Base-by-base conservation (phyloP, 2,329 filamentous ascomycete species). In the Beauveria medogensis region DNA sequence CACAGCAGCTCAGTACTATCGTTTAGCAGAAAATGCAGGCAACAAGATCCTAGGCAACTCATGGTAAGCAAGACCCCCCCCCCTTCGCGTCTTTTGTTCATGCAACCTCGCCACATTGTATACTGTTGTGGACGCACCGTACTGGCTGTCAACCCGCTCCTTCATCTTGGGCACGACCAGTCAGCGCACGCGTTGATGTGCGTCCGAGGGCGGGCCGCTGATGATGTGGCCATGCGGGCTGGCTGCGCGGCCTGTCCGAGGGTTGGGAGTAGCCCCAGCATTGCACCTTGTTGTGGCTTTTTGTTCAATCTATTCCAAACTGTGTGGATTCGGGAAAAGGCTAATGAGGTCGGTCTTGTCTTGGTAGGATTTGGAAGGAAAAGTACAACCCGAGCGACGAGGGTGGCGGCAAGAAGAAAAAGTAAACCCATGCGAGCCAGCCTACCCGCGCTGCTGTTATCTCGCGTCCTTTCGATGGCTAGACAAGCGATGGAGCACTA, bases 11-110 rank as follows among this genome's bases (percentile, higher is more conserved):
- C 90, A 89, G 75, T 97, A 97, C 77, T 91, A 96, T 74, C 90
- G 93, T 69, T 82, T 93, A 69, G 92, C 94, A 43, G 94, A 97
- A 77, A 82, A 90, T 70, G 90, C 87, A 71, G 93, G 93, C 55
- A 89, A 87, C 75, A 97, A 96, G 79, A 92, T 86, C 60, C 79
- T 97, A 65, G 94, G 94, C 64, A 97, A 97, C 78, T 89, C 90
- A 68, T 99, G 94, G 93, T 97, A 87, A 75, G 90, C 6, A 37
- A 9, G 26, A 16, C 30, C 8, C 2, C 6, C n/a, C 26, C 24
- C 7, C 18, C 30, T 14, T n/a, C 34, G 8, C 51, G 47, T 40
- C 28, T 37, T 47, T 26, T 5, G 34, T 6, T 6, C 9, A 24
- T 53, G 30, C 16, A n/a, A 40, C 34, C 44, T 24, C 9, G 10